These are phyloP conservation scores for Carex kokanica DNA, from an alignment of 176 grass and related monocot genomes.

Conservation along the genomic window DNA sequence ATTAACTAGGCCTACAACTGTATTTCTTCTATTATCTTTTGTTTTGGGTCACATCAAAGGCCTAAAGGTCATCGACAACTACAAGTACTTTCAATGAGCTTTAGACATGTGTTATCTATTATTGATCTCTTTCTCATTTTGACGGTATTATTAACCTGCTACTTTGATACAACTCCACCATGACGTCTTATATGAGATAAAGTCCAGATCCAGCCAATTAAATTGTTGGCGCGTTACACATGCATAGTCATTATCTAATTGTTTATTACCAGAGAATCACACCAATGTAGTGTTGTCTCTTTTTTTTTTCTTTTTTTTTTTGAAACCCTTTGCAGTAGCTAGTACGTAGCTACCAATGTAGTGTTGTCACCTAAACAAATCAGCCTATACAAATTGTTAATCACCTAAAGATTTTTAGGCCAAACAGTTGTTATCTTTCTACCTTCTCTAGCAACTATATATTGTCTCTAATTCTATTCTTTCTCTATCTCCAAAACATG, in stretches of 20 bases:
- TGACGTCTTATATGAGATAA: neutral
- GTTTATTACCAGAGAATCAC: neutral
- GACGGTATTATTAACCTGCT: neutral
- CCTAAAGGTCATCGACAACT: too few species aligned
- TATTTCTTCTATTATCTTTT: neutral
- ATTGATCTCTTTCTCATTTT: neutral
- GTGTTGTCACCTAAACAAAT: neutral
- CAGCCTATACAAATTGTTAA: neutral
- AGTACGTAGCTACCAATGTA: too few species aligned
- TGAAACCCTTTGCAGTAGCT: too few species aligned
- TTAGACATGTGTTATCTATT: neutral
- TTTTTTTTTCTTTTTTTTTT: too few species aligned
- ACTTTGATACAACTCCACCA: neutral
- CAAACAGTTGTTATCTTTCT: neutral
- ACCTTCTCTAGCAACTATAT: neutral
- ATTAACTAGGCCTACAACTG: neutral
- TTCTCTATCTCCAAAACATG: neutral
- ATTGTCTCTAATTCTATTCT: neutral
- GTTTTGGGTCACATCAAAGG: neutral
- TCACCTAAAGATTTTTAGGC: neutral
- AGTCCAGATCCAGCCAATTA: neutral
- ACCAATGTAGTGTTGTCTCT: neutral
- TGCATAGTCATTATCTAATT: constrained; percentile 4
- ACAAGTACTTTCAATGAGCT: neutral
- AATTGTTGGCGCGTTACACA: neutral